A percentile compares a stretch with the other conserved stretches of the same genome.
These are phyloP conservation scores for Cystoderma amianthinum DNA, from an alignment of 768 basidiomycete species.

Conservation along the genomic window DNA sequence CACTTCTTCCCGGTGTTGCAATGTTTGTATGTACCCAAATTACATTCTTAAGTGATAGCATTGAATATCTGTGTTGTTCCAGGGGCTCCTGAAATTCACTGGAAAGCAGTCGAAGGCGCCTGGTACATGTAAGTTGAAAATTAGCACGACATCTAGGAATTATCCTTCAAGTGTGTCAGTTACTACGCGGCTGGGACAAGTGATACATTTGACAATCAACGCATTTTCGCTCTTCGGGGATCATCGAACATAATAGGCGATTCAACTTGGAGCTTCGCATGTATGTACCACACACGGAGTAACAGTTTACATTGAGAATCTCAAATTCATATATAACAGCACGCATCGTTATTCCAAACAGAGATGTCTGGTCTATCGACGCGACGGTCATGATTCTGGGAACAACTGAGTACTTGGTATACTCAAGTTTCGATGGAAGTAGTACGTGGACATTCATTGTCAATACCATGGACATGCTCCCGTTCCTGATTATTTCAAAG, in stretches of 20 bases:
- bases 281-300: too few species aligned
- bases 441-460: conserved; percentile 14
- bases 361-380: conserved; percentile 28
- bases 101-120: conserved; percentile 16
- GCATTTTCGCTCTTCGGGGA: conserved; percentile 20
- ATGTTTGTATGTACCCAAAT: conserved; percentile 1
- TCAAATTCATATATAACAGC: too few species aligned
- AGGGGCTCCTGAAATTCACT: conserved; percentile 28
- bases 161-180: too few species aligned
- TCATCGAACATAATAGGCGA: conserved; percentile 24
- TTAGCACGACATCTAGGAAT: too few species aligned
- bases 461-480: too few species aligned
- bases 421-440: conserved; percentile 23
- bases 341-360: conserved; percentile 21
- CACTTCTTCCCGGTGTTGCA: conserved; percentile 3
- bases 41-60: neutral
- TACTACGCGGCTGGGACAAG: conserved; percentile 24
- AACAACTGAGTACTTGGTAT: conserved; percentile 19
- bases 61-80: neutral
- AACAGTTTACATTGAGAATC: neutral
- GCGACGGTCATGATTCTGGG: conserved; percentile 19
- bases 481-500: too few species aligned
- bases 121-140: conserved; percentile 23
- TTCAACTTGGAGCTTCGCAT: conserved; percentile 23
- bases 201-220: conserved; percentile 24